Evolutionary conservation across 352 stramenopile species (phyloP).

Genomic region (Globisporangium orthogonon): DNA sequence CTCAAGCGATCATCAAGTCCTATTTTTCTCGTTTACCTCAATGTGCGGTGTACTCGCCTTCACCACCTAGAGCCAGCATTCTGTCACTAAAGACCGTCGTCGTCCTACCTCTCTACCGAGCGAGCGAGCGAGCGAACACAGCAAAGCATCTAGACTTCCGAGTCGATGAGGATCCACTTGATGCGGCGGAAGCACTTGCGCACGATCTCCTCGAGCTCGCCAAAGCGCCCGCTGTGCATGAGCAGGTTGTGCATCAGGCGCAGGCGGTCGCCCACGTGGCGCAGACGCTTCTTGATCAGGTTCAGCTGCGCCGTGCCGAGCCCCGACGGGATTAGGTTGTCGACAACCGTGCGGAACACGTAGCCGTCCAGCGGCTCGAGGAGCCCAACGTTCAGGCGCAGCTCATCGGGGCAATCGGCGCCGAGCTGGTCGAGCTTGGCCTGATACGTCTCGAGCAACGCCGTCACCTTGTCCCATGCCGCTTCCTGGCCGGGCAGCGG

Average conservation of each 20-base stretch:
- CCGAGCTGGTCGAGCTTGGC: conserved; percentile 64
- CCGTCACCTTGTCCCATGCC: conserved; percentile 61
- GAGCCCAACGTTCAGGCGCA: conserved; percentile 63
- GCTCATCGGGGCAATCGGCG: conserved; percentile 53
- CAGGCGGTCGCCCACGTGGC: conserved; percentile 79
- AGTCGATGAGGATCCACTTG: conserved; percentile 91
- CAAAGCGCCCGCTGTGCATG: conserved; percentile 83
- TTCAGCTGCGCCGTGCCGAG: conserved; percentile 83
- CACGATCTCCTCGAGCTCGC: conserved; percentile 83
- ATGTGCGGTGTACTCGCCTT: too few relatives aligned
- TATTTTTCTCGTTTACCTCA: too few relatives aligned
- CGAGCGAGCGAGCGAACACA: too few relatives aligned
- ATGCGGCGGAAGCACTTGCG: conserved; percentile 89
- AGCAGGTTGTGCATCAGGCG: conserved; percentile 88
- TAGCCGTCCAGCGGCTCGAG: conserved; percentile 78
- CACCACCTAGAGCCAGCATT: too few relatives aligned
- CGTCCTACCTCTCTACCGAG: not conserved
- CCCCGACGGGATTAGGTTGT: conserved; percentile 76
- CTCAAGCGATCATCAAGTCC: not conserved
- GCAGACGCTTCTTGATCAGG: conserved; percentile 86
- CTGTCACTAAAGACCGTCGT: not conserved
- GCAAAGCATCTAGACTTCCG: conserved; percentile 55
- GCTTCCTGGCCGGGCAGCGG: conserved; percentile 69
- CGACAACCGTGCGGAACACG: conserved; percentile 83
- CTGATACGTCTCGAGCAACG: conserved; percentile 62